A percentile compares a stretch with the other conserved stretches of the same genome.
Evolutionary conservation across 176 grass and related monocot species (phyloP).

Genomic region (Avena eriantha): DNA sequence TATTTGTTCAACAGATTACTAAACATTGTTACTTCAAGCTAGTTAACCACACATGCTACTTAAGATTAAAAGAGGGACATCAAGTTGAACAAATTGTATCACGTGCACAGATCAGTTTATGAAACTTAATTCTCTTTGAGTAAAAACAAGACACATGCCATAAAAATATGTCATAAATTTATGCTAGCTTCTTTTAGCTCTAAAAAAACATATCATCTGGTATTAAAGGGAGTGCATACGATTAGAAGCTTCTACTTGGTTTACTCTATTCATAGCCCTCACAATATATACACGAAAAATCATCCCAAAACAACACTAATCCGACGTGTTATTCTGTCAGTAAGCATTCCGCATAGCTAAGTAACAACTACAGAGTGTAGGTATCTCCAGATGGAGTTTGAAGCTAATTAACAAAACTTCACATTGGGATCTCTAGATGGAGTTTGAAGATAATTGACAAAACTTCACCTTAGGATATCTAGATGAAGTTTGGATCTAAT

Average conservation of each 20-base stretch:
- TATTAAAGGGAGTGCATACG: background rate
- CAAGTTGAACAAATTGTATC: slow-evolving; percentile 18
- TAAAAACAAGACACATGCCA: background rate
- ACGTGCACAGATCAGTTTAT: slow-evolving; percentile 28
- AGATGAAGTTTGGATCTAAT: too few relatives aligned
- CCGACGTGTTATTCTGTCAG: background rate
- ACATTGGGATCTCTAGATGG: background rate
- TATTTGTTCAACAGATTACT: too few relatives aligned
- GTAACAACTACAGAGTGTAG: background rate
- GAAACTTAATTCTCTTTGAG: slow-evolving; percentile 23
- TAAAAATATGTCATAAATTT: background rate
- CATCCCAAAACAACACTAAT: background rate
- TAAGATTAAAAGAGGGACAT: slow-evolving; percentile 53
- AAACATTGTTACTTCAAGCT: too few relatives aligned
- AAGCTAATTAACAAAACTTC: background rate
- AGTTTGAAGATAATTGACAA: background rate
- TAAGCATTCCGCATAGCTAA: background rate
- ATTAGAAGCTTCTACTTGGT: background rate
- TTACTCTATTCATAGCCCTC: too few relatives aligned
- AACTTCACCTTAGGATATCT: too few relatives aligned
- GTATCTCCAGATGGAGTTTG: background rate
- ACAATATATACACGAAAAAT: background rate
- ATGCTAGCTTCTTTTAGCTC: background rate
- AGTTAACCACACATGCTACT: slow-evolving; percentile 31
- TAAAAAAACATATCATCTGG: background rate